Base-by-base conservation (phyloP, 2,329 filamentous ascomycete species). In the Teratosphaeria destructans region DNA sequence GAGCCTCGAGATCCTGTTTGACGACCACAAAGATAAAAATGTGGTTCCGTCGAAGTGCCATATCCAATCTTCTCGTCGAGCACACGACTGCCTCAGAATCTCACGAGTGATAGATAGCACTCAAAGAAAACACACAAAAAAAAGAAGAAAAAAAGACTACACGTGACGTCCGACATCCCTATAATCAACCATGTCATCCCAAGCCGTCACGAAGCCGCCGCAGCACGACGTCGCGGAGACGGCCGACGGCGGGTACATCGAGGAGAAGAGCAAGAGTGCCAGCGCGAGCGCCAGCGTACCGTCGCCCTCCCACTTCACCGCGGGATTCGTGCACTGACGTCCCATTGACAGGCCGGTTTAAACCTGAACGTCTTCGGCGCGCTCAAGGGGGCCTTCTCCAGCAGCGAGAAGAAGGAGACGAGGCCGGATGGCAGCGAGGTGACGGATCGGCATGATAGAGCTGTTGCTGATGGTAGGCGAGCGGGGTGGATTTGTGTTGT, bases 331-430 rank as follows among this genome's bases (percentile, higher is more conserved):
- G 56, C 23, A 14, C 56, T 49, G 37, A 43, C 49, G 27, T n/a
- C 55, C 39, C n/a, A 23, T 23, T 23, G 23, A 27, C 43, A 73
- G 72, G 71, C 70, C 34, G 71, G 71, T n/a, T 61, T 74, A 27
- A 74, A 74, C 55, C 64, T 74, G 19, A 73, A 74, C 64, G 61
- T 74, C 58, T 72, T 73, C 60, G 72, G 68, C 54, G 72, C 71
- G 6, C 49, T 74, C 43, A 62, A 68, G 29, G 72, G 72, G 43
- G 67, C 67, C 16, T 73, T 74, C 62, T 68, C 66, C 3, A 62
- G 68, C 59, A 72, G 71, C 62, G 68, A 65, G 14, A 68, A 65
- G 57, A 72, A 72, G 60, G 64, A 69, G 57, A 67, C 63, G 19
- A 62, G 65, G 23, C 58, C 58, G 26, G 70, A 72, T 57, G 70